Evolutionary conservation across 1,284 basidiomycete genomes (phyloP).

Genomic region (Termitomyces sp.): DNA sequence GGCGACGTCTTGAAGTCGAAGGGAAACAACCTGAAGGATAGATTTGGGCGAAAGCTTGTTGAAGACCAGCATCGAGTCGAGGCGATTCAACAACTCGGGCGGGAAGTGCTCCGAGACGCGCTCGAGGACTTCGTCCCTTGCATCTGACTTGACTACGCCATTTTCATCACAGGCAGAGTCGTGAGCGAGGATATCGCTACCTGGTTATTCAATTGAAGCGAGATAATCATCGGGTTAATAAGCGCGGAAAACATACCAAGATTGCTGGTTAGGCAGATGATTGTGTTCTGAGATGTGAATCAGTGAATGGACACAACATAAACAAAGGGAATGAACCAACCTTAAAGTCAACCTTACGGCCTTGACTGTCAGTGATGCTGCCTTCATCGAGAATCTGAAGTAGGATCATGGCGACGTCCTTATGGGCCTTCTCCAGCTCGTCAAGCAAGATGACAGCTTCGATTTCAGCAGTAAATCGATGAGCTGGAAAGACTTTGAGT

Average conservation of each 20-base stretch:
- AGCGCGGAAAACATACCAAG: conserved; percentile 30
- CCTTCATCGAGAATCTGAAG: conserved; percentile 94
- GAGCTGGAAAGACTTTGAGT: background rate
- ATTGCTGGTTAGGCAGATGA: conserved; percentile 67
- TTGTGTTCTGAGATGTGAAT: conserved; percentile 56
- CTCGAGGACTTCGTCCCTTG: conserved; percentile 68
- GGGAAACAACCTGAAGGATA: conserved; percentile 73
- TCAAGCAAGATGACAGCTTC: conserved; percentile 77
- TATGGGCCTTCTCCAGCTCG: conserved; percentile 91
- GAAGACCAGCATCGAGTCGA: conserved; percentile 86
- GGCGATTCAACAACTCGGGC: conserved; percentile 86
- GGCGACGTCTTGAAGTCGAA: conserved; percentile 76
- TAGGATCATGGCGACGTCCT: conserved; percentile 88
- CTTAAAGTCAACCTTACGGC: conserved; percentile 76
- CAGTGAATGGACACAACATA: background rate
- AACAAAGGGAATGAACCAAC: conserved; percentile 26
- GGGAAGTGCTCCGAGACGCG: conserved; percentile 79
- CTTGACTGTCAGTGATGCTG: conserved; percentile 80
- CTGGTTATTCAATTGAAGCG: conserved; percentile 22
- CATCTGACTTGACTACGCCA: conserved; percentile 63
- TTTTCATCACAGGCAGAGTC: conserved; percentile 57
- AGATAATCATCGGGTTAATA: background rate
- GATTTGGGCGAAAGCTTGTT: conserved; percentile 77
- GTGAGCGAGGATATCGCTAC: conserved; percentile 74
- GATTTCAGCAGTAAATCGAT: conserved; percentile 4